Percentiles rank a stretch among this genome's conserved stretches.
Conservation (phyloP, 176 grass and related monocot species). For the Guadua angustifolia region DNA sequence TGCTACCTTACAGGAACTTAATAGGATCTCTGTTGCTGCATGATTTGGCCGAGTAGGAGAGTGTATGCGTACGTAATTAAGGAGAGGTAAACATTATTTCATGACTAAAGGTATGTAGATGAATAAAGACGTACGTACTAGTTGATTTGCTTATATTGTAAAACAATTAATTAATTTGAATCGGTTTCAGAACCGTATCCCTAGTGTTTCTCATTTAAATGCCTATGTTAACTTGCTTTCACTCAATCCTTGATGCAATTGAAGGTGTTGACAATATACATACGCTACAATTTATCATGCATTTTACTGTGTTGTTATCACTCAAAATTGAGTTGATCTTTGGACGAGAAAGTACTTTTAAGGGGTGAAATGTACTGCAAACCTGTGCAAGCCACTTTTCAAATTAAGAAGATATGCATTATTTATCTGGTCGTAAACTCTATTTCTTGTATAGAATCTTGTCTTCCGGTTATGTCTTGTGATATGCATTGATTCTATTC, state of each 20-base stretch:
- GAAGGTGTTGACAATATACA: not conserved
- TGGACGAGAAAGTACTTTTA: not conserved
- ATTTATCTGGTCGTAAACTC: too few relatives aligned
- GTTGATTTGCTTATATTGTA: not conserved
- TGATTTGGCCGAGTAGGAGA: slow-evolving; percentile 51
- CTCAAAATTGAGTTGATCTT: not conserved
- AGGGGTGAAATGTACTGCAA: not conserved
- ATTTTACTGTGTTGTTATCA: not conserved
- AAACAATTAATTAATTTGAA: not conserved
- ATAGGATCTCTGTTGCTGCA: slow-evolving; percentile 62
- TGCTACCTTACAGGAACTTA: slow-evolving; percentile 61
- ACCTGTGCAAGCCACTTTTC: too few relatives aligned
- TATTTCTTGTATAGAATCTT: too few relatives aligned
- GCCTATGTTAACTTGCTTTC: not conserved
- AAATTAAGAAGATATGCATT: too few relatives aligned
- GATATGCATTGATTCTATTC: too few relatives aligned
- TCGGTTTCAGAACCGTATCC: not conserved
- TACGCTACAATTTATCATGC: not conserved
- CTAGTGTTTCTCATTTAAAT: not conserved
- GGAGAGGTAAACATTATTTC: not conserved
- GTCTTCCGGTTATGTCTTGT: too few relatives aligned
- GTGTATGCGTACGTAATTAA: not conserved
- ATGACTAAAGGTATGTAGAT: not conserved
- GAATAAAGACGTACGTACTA: not conserved
- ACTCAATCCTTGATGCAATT: too few relatives aligned